Base-by-base conservation (phyloP, 192 early-diverging fungal genomes). In the Haplosporangium gracile region DNA sequence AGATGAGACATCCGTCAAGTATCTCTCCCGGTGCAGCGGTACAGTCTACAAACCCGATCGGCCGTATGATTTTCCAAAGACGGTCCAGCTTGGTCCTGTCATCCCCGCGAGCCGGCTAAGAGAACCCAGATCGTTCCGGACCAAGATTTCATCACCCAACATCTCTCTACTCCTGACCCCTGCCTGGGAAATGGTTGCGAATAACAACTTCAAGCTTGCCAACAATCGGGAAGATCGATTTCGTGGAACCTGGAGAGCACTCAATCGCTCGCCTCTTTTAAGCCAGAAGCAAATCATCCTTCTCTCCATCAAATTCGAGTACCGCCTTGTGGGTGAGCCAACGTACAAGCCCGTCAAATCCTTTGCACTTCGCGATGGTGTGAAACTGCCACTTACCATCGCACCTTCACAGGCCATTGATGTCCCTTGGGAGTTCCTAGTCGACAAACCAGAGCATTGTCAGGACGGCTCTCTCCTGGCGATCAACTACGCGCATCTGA, bases 321-420 rank as follows among this genome's bases (percentile, higher is more conserved):
- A 88, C 45, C 80, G 89, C 38, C 63, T 90, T 18, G 51, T 90
- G 29, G 89, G 89, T 16, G 89, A 90, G 22, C n/a, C 38, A 2
- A 60, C 65, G 22, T 86, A 88, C 65, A 60, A 51, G 11, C 68
- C 86, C 38, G 76, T 79, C 29, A 73, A 77, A 7, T 63, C 75
- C 9, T 43, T 87, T 20, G 83, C 68, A 32, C 45, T 77, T 34
- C 53, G 75, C 39, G 53, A 75, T 29, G 81, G 75, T 11, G 65
- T 55, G 5, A 74, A 53, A 6, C 76, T 85, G n/a, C 82, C 83
- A 4, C 13, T 83, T 34, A 47, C 71, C 7, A 53, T 90, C 26
- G 83, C 76, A 34, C 85, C 85, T 6, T 76, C 72, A 42, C 55
- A 88, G 24, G 70, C 88, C 40, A 26, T 75, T 36, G 70, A 73